phyloP scores from a whole-genome alignment of 768 basidiomycete species.

The Tulasnella sp. region DNA sequence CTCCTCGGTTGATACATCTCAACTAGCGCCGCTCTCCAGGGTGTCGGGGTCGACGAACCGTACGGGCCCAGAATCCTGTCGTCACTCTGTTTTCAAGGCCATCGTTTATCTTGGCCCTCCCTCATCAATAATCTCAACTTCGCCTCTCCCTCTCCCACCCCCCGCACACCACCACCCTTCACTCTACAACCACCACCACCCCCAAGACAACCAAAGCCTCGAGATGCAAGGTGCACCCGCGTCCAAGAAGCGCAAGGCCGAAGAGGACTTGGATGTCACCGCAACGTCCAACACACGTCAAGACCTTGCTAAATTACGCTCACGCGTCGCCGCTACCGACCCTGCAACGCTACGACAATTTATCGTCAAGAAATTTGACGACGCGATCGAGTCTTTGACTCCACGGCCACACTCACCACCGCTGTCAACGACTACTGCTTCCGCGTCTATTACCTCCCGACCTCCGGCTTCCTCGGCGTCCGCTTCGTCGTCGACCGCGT shows the following conservation, averaged over 20 bases:
- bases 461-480: neutral
- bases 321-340: constrained; percentile 13
- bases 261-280: constrained; percentile 3
- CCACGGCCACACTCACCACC: neutral
- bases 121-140: neutral
- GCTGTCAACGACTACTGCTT: neutral
- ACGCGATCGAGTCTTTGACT: constrained; percentile 7
- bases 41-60: neutral
- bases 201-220: neutral
- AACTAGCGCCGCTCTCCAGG: neutral
- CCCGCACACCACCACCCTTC: neutral
- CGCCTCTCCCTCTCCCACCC: constrained; percentile 12
- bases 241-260: constrained; percentile 19
- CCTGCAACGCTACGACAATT: constrained; percentile 14
- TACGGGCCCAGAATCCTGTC: neutral
- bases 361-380: constrained; percentile 17
- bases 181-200: constrained; percentile 2
- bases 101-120: neutral
- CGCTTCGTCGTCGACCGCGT: constrained; percentile 9
- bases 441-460: neutral
- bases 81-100: neutral
- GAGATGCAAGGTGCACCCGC: neutral
- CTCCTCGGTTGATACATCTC: neutral
- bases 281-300: neutral
- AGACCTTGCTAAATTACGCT: constrained; percentile 13